Evolutionary conservation across 2,329 filamentous ascomycete genomes (phyloP).

Genomic region (Leptographium wingfieldii): DNA sequence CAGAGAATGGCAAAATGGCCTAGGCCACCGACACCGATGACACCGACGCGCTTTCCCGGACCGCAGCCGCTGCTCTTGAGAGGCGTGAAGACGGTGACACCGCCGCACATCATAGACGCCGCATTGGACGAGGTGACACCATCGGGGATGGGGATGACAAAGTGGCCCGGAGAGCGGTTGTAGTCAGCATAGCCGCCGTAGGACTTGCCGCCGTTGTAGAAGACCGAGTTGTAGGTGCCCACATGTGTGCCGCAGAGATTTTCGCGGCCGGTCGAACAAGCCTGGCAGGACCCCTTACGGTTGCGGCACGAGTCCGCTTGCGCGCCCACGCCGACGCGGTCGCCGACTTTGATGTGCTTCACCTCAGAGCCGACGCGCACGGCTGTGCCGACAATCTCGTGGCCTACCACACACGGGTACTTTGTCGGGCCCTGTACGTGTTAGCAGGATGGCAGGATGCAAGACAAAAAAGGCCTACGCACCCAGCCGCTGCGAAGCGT

Average conservation of each 20-base stretch:
- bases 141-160: constrained; percentile 55
- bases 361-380: constrained; percentile 55
- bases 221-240: constrained; percentile 46
- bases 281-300: constrained; percentile 33
- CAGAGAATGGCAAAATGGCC: constrained; percentile 61
- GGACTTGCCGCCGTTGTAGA: constrained; percentile 35
- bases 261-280: constrained; percentile 54
- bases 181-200: constrained; percentile 35
- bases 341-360: constrained; percentile 43
- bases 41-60: constrained; percentile 65
- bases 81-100: constrained; percentile 68
- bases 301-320: constrained; percentile 33
- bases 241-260: constrained; percentile 50
- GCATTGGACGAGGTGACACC: constrained; percentile 47
- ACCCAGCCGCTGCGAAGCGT: constrained; percentile 57
- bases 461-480: constrained; percentile 27
- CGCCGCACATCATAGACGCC: constrained; percentile 76
- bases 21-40: constrained; percentile 61
- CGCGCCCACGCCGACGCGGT: constrained; percentile 57
- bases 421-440: neutral
- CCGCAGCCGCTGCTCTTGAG: constrained; percentile 63
- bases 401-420: neutral
- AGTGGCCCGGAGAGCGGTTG: constrained; percentile 29
- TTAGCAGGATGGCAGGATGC: constrained; percentile 18
- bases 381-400: constrained; percentile 57